phyloP scores from a whole-genome alignment of 768 basidiomycete species.

The Lanmaoa pseudosensibilis region DNA sequence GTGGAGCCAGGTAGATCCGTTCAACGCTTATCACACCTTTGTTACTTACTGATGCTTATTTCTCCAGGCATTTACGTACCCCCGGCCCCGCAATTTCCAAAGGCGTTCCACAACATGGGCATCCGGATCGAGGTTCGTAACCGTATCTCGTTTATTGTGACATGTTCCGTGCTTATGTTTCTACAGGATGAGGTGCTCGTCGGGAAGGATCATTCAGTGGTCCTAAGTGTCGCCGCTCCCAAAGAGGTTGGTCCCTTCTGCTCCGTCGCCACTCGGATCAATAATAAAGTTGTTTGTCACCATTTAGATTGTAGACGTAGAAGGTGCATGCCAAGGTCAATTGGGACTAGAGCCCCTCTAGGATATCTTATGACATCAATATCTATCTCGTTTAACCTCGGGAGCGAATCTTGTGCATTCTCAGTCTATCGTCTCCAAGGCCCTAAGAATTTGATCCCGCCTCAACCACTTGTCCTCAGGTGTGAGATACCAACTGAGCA shows the following conservation, averaged over 20 bases:
- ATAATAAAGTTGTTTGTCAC: neutral
- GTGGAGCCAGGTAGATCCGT: constrained; percentile 72
- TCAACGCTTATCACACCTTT: neutral
- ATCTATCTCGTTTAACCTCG: neutral
- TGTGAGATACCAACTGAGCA: constrained; percentile 75
- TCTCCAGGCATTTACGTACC: constrained; percentile 83
- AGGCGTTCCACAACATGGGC: constrained; percentile 85
- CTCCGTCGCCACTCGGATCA: neutral
- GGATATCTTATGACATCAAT: constrained; percentile 8
- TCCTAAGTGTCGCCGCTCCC: constrained; percentile 72
- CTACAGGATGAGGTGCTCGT: constrained; percentile 72
- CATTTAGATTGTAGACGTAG: constrained; percentile 65
- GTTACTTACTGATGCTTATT: constrained; percentile 5
- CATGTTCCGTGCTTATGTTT: constrained; percentile 9
- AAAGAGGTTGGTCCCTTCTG: constrained; percentile 62
- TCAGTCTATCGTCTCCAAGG: constrained; percentile 35
- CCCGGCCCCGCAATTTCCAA: constrained; percentile 72
- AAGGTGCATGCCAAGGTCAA: constrained; percentile 75
- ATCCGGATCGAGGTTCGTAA: constrained; percentile 80
- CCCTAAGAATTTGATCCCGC: constrained; percentile 56
- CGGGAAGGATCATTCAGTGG: constrained; percentile 55
- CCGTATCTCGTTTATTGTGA: neutral
- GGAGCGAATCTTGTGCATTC: neutral
- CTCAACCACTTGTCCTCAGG: constrained; percentile 82
- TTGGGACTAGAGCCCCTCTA: constrained; percentile 60